Conservation (phyloP, 768 basidiomycete genomes). For the Agrocybe chaxingu region DNA sequence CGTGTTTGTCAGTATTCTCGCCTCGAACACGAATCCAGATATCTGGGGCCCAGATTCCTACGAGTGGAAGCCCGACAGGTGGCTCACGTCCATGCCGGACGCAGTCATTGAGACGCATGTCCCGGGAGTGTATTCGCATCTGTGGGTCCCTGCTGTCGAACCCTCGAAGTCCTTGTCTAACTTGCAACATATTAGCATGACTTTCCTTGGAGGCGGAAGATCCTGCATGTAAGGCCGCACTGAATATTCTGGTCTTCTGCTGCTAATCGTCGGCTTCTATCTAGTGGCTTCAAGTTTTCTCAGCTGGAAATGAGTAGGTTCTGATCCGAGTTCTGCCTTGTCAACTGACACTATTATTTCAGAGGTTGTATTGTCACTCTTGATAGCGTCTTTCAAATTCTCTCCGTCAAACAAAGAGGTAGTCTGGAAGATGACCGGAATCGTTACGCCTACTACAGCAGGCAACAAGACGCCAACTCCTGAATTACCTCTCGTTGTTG, state of each 20-base stretch:
- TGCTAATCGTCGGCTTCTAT: not conserved
- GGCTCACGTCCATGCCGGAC: slow-evolving; percentile 29
- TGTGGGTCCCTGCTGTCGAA: slow-evolving; percentile 19
- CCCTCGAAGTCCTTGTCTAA: not conserved
- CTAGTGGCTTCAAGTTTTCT: slow-evolving; percentile 16
- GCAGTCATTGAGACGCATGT: slow-evolving; percentile 28
- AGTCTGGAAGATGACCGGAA: slow-evolving; percentile 18
- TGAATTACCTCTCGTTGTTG: slow-evolving; percentile 17
- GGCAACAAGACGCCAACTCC: not conserved
- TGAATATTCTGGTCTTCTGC: not conserved
- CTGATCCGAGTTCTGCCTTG: not conserved
- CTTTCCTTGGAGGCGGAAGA: slow-evolving; percentile 39
- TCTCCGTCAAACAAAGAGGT: slow-evolving; percentile 17
- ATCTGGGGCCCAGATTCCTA: slow-evolving; percentile 46
- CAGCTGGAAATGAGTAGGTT: slow-evolving; percentile 23
- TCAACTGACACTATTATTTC: not conserved
- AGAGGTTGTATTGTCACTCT: slow-evolving; percentile 19
- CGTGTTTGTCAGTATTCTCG: slow-evolving; percentile 24
- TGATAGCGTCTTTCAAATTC: slow-evolving; percentile 21
- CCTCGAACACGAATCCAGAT: slow-evolving; percentile 32
- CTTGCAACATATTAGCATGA: slow-evolving; percentile 28
- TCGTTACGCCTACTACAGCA: slow-evolving; percentile 13
- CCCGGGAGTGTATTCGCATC: slow-evolving; percentile 40
- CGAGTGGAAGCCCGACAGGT: slow-evolving; percentile 48
- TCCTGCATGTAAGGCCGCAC: slow-evolving; percentile 36